phyloP scores from a whole-genome alignment of 192 early-diverging fungal genomes.

The Backusella tuberculispora region DNA sequence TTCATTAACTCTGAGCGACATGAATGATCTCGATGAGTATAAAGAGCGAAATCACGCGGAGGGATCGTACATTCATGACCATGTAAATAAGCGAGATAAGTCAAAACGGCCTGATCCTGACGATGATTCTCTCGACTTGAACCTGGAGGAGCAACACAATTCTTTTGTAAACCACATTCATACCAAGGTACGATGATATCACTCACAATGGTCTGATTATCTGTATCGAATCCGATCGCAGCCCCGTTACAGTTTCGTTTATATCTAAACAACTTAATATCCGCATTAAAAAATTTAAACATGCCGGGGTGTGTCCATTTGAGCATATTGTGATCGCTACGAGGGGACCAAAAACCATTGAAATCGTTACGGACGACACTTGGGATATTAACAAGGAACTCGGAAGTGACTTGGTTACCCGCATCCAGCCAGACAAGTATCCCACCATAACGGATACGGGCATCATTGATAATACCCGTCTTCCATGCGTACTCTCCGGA shows the following conservation, averaged over 20 bases:
- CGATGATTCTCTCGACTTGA: constrained; percentile 55
- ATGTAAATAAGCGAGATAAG: constrained; percentile 48
- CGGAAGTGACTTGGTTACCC: constrained; percentile 50
- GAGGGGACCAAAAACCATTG: constrained; percentile 58
- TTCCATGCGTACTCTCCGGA: constrained; percentile 64
- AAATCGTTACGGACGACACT: constrained; percentile 18
- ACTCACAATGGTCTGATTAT: constrained; percentile 41
- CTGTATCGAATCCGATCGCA: constrained; percentile 50
- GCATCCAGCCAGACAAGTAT: constrained; percentile 55
- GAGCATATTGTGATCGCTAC: constrained; percentile 44
- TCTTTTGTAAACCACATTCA: constrained; percentile 45
- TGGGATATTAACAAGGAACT: constrained; percentile 37
- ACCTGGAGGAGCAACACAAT: constrained; percentile 57
- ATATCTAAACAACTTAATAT: constrained; percentile 39
- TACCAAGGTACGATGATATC: constrained; percentile 51
- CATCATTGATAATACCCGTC: constrained; percentile 55
- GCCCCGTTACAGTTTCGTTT: constrained; percentile 58
- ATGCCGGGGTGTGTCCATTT: constrained; percentile 54
- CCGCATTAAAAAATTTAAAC: constrained; percentile 47
- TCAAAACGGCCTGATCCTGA: constrained; percentile 59
- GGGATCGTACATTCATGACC: constrained; percentile 43
- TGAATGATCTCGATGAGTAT: constrained; percentile 51
- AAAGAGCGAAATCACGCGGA: constrained; percentile 44
- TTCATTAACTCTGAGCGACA: constrained; percentile 45
- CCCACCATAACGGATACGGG: constrained; percentile 45